Conservation (phyloP, 1,139 yeast genomes). For the Spathaspora sp. region DNA sequence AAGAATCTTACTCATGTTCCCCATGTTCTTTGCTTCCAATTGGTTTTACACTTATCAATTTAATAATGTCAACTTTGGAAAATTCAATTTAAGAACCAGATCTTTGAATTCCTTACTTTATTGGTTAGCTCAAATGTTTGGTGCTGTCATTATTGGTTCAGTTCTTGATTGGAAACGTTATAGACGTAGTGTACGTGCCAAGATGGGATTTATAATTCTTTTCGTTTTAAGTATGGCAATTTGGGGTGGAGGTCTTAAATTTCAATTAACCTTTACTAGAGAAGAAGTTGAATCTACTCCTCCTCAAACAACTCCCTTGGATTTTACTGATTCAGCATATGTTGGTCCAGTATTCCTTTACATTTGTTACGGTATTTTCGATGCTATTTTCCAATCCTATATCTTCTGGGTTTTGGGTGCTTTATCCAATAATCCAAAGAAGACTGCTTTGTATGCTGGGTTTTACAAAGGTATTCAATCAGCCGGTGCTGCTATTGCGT, state of each 20-base stretch:
- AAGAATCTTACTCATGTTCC: slow-evolving; percentile 48
- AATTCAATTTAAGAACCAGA: slow-evolving; percentile 59
- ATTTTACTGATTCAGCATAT: slow-evolving; percentile 45
- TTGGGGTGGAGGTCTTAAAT: slow-evolving; percentile 64
- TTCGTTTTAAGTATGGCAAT: slow-evolving; percentile 46
- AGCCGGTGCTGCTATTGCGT: slow-evolving; percentile 62
- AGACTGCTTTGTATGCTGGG: slow-evolving; percentile 58
- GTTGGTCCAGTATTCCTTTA: slow-evolving; percentile 63
- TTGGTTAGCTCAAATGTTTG: slow-evolving; percentile 62
- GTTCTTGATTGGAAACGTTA: slow-evolving; percentile 45
- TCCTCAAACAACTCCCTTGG: slow-evolving; percentile 30
- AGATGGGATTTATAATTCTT: slow-evolving; percentile 44
- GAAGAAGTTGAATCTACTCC: slow-evolving; percentile 24
- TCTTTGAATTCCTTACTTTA: slow-evolving; percentile 59
- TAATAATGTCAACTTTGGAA: slow-evolving; percentile 55
- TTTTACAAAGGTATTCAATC: slow-evolving; percentile 64
- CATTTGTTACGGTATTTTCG: slow-evolving; percentile 59
- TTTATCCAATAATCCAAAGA: slow-evolving; percentile 56
- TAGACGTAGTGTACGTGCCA: slow-evolving; percentile 46
- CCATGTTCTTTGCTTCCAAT: slow-evolving; percentile 62
- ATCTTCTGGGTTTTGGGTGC: slow-evolving; percentile 61
- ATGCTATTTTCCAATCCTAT: slow-evolving; percentile 58
- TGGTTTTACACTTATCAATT: slow-evolving; percentile 69
- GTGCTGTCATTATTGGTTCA: slow-evolving; percentile 50
- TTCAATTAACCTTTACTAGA: slow-evolving; percentile 47